Evolutionary conservation across 2,329 filamentous ascomycete species (phyloP).

Genomic region (Aspergillus sp.): DNA sequence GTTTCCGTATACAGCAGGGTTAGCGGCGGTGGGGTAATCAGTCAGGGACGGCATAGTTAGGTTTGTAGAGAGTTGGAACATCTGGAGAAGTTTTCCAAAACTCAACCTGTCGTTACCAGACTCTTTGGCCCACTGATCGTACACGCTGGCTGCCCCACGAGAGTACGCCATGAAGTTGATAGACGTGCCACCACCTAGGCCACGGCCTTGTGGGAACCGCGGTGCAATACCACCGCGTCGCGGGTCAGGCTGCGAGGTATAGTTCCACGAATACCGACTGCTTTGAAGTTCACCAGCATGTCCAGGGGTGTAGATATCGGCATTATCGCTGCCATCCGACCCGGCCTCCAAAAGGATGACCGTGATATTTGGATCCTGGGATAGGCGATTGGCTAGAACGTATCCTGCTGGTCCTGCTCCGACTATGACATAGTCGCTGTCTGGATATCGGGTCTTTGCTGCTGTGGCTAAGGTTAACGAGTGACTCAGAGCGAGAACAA

Average conservation of each 20-base stretch:
- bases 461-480: too few species aligned
- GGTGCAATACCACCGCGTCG: neutral
- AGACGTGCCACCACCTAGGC: constrained; percentile 57
- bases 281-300: neutral
- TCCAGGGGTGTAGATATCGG: constrained; percentile 42
- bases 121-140: neutral
- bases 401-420: constrained; percentile 38
- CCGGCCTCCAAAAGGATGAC: constrained; percentile 39
- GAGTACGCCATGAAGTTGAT: constrained; percentile 51
- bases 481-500: too few species aligned
- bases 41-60: neutral
- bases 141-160: neutral
- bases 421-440: constrained; percentile 29
- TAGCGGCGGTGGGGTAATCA: neutral
- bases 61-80: neutral
- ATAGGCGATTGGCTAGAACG: constrained; percentile 52
- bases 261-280: neutral
- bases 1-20: neutral
- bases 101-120: neutral
- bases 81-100: neutral
- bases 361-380: constrained; percentile 48
- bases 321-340: constrained; percentile 47
- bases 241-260: neutral
- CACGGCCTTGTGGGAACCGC: constrained; percentile 52
- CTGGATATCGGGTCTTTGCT: too few species aligned